Evolutionary conservation across 2,329 filamentous ascomycete species (phyloP).

Genomic region (Ilyonectria destructans): DNA sequence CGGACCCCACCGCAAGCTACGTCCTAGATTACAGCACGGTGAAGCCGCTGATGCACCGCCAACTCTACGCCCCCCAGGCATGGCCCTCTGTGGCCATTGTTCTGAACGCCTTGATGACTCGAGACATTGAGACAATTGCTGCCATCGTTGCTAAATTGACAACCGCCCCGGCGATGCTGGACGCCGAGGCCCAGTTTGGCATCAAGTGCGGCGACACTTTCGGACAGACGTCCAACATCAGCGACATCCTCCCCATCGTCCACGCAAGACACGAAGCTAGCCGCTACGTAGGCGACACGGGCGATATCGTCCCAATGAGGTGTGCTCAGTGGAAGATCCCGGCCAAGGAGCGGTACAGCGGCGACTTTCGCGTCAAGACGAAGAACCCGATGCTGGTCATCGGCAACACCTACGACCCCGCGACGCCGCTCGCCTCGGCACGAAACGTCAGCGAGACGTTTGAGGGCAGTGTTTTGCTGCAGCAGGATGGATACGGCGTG

Average conservation of each 20-base stretch:
- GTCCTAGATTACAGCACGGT: constrained; percentile 44
- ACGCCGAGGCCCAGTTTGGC: constrained; percentile 28
- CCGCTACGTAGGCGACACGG: constrained; percentile 47
- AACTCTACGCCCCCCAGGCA: constrained; percentile 46
- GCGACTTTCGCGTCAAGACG: constrained; percentile 53
- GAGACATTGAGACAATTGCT: constrained; percentile 34
- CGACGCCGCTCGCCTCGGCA: constrained; percentile 58
- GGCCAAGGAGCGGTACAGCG: constrained; percentile 56
- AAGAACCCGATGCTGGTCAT: constrained; percentile 57
- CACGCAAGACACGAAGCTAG: constrained; percentile 46
- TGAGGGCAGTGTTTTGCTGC: constrained; percentile 56
- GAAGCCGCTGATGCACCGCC: constrained; percentile 21
- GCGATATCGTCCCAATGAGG: constrained; percentile 32
- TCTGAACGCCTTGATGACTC: constrained; percentile 56
- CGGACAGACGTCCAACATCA: constrained; percentile 45
- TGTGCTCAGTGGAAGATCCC: constrained; percentile 59
- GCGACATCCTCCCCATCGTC: constrained; percentile 48
- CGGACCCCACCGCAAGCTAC: constrained; percentile 21
- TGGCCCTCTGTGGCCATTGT: constrained; percentile 59
- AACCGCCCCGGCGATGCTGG: background rate
- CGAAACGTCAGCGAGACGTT: constrained; percentile 56
- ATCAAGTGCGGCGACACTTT: constrained; percentile 57
- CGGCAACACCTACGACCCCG: constrained; percentile 56
- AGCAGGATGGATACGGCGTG: constrained; percentile 57
- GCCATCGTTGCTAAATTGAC: background rate